Conservation (phyloP, 2,329 filamentous ascomycete species). For the Tolypocladium cylindrosporum region DNA sequence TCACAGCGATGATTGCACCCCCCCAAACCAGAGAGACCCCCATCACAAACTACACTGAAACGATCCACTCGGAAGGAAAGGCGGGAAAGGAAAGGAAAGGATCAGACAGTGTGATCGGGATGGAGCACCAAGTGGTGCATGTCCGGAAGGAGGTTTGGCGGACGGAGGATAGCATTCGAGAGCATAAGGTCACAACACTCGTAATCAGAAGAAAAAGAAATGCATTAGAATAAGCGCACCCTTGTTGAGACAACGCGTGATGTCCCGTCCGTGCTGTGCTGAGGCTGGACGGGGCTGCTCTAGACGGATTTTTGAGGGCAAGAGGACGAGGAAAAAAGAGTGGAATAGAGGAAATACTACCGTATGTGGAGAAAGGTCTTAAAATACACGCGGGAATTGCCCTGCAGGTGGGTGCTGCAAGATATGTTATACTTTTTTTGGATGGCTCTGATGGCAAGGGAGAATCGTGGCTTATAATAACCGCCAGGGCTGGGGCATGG, state of each 20-base stretch:
- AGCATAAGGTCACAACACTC: constrained; percentile 9
- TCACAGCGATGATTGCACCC: constrained; percentile 5
- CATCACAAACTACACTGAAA: neutral
- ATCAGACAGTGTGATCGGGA: constrained; percentile 1
- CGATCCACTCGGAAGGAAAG: constrained; percentile 1
- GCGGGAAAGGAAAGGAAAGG: constrained; percentile 1
- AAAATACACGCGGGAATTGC: neutral
- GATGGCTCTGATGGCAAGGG: neutral
- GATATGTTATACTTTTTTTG: neutral
- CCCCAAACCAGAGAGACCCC: constrained; percentile 1
- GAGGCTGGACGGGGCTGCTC: neutral
- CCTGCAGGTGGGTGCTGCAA: neutral
- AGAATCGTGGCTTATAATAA: neutral
- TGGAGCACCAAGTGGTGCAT: constrained; percentile 3
- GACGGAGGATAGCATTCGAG: constrained; percentile 6
- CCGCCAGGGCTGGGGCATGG: neutral
- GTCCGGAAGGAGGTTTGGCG: constrained; percentile 3
- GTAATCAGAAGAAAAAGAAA: constrained; percentile 4
- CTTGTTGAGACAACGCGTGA: neutral
- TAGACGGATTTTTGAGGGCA: neutral
- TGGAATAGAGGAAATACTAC: neutral
- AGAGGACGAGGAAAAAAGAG: neutral
- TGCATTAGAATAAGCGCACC: neutral
- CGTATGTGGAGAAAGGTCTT: too few species aligned
- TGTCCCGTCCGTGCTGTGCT: neutral